Evolutionary conservation across 1,284 basidiomycete genomes (phyloP).

Genomic region (Ustilago shanxiensis): DNA sequence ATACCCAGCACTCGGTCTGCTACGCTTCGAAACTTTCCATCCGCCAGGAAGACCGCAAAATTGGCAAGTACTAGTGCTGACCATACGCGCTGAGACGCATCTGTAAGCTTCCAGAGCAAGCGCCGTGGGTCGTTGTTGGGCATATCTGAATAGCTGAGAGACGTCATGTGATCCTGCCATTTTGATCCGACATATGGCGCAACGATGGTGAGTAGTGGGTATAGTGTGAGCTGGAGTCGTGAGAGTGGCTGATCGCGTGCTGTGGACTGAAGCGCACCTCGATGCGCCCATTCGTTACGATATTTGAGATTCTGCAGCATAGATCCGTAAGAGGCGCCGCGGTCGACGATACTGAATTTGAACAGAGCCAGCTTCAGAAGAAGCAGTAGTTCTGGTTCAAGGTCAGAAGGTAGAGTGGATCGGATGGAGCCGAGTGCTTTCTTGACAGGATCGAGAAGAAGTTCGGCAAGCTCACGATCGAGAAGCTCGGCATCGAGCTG

Average conservation of each 20-base stretch:
- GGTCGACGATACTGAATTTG: constrained; percentile 85
- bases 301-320: constrained; percentile 84
- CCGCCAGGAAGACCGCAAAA: constrained; percentile 86
- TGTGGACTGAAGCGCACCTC: constrained; percentile 54
- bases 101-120: constrained; percentile 79
- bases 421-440: constrained; percentile 76
- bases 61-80: constrained; percentile 78
- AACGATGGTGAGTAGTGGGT: constrained; percentile 81
- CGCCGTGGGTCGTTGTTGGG: constrained; percentile 73
- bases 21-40: constrained; percentile 89
- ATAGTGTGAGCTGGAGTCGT: constrained; percentile 71
- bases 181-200: constrained; percentile 83
- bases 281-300: constrained; percentile 69
- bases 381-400: constrained; percentile 85
- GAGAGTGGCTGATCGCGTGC: constrained; percentile 57
- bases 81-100: constrained; percentile 77
- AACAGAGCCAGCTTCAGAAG: constrained; percentile 83
- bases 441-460: constrained; percentile 85
- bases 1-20: constrained; percentile 85
- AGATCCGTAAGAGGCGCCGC: constrained; percentile 87
- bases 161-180: constrained; percentile 81
- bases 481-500: constrained; percentile 93
- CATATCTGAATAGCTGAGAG: constrained; percentile 85
- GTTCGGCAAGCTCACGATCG: constrained; percentile 86
- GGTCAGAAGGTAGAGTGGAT: constrained; percentile 77